These are phyloP conservation scores for Xylaria sp. DNA, from an alignment of 2,329 filamentous ascomycete genomes.

Conservation along the genomic window DNA sequence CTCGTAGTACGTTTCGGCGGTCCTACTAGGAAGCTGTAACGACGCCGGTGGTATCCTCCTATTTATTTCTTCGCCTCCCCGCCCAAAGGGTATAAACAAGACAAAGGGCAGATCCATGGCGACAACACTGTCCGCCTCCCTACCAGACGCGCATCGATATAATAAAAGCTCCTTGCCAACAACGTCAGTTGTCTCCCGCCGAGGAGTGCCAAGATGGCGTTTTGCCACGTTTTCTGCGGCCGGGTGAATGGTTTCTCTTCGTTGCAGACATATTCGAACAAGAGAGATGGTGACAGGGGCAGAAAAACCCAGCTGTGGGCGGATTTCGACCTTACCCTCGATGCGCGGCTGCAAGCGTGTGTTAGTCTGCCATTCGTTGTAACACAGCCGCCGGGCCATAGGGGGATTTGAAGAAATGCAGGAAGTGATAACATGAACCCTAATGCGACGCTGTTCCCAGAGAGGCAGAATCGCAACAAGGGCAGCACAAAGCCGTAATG, in stretches of 20 bases:
- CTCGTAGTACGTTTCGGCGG: constrained; percentile 97
- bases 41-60: constrained; percentile 90
- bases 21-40: constrained; percentile 85
- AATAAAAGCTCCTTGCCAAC: constrained; percentile 95
- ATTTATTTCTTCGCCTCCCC: constrained; percentile 87
- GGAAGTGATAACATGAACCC: neutral
- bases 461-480: constrained; percentile 14
- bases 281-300: constrained; percentile 90
- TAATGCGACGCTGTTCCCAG: constrained; percentile 1
- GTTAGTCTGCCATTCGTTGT: constrained; percentile 13
- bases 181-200: constrained; percentile 88
- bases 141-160: constrained; percentile 83
- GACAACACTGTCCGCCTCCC: constrained; percentile 85
- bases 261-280: constrained; percentile 91
- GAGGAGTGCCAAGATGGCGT: constrained; percentile 85
- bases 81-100: constrained; percentile 93
- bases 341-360: constrained; percentile 75
- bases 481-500: neutral
- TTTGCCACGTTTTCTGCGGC: constrained; percentile 93
- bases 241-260: constrained; percentile 94
- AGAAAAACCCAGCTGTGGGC: constrained; percentile 82
- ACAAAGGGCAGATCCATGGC: constrained; percentile 98
- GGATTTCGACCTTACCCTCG: constrained; percentile 96
- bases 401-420: neutral
- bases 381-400: neutral